Percentiles rank a stretch among this genome's conserved stretches.
phyloP scores from a whole-genome alignment of 192 early-diverging fungal genomes.

The Coemansia sp. region DNA sequence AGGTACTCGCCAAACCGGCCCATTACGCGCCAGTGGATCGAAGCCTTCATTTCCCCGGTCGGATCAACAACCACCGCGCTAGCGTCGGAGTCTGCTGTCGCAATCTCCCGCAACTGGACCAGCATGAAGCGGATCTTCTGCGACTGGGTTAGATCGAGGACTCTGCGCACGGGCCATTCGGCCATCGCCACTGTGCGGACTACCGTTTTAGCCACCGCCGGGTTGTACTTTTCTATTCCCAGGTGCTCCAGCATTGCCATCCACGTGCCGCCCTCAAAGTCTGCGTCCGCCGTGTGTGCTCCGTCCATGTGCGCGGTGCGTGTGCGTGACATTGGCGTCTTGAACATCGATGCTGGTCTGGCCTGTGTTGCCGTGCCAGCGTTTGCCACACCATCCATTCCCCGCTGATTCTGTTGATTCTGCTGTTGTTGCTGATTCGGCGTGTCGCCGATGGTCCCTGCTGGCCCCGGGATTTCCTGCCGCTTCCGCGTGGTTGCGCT shows the following conservation, averaged over 20 bases:
- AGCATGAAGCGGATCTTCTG: slow-evolving; percentile 37
- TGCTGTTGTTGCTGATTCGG: no score
- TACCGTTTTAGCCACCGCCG: slow-evolving; percentile 18
- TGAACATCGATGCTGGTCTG: slow-evolving; percentile 28
- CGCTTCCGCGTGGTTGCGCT: neutral
- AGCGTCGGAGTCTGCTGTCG: slow-evolving; percentile 31
- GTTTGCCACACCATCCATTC: neutral
- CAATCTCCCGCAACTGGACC: slow-evolving; percentile 44
- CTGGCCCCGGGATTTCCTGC: slow-evolving; percentile 39
- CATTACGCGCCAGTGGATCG: slow-evolving; percentile 40
- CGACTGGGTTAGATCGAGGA: slow-evolving; percentile 20
- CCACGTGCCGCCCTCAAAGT: slow-evolving; percentile 53
- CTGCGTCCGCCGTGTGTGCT: slow-evolving; percentile 23
- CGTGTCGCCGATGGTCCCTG: slow-evolving; percentile 21
- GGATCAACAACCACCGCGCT: slow-evolving; percentile 44
- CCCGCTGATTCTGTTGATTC: neutral
- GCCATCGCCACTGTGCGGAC: slow-evolving; percentile 7
- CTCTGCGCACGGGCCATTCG: slow-evolving; percentile 34
- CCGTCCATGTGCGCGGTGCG: slow-evolving; percentile 12
- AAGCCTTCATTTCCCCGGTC: slow-evolving; percentile 46
- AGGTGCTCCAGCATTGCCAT: slow-evolving; percentile 43
- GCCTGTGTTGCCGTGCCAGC: slow-evolving; percentile 12
- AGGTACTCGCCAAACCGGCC: slow-evolving; percentile 24
- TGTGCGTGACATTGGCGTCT: slow-evolving; percentile 22
- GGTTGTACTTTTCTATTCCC: slow-evolving; percentile 29